phyloP scores from a whole-genome alignment of 179 eudicot genomes.

The Kewa caespitosa region DNA sequence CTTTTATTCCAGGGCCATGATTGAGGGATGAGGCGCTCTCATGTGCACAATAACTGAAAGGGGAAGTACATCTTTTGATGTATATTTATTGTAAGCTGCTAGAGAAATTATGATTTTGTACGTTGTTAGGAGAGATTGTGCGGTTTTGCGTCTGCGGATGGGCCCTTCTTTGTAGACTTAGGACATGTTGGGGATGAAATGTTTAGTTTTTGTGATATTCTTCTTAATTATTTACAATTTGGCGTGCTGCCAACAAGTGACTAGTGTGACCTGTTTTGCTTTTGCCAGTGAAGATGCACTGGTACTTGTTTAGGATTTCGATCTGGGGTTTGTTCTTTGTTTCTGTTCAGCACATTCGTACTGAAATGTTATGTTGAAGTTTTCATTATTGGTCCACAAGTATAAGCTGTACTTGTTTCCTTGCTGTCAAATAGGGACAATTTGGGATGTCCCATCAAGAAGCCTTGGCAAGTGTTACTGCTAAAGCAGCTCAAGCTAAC shows the following conservation, averaged over 20 bases:
- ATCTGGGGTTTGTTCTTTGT: neutral
- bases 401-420: neutral
- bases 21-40: neutral
- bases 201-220: neutral
- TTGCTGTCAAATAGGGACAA: conserved; percentile 40
- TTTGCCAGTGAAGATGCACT: neutral
- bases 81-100: no score
- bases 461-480: conserved; percentile 42
- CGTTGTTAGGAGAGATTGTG: neutral
- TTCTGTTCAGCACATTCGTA: neutral
- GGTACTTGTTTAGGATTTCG: neutral
- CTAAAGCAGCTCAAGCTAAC: conserved; percentile 44
- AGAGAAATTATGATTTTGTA: no score
- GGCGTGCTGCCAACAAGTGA: neutral
- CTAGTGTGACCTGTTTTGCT: neutral
- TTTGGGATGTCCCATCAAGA: conserved; percentile 43
- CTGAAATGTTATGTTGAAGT: neutral
- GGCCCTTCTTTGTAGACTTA: neutral
- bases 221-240: neutral
- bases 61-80: neutral
- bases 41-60: neutral
- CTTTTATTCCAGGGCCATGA: neutral
- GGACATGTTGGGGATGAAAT: neutral
- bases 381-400: neutral
- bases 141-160: neutral